Evolutionary conservation across 2,329 filamentous ascomycete species (phyloP), one percentile per base, ranked within the genome.

Genomic region (Uncinocarpus reesii): DNA sequence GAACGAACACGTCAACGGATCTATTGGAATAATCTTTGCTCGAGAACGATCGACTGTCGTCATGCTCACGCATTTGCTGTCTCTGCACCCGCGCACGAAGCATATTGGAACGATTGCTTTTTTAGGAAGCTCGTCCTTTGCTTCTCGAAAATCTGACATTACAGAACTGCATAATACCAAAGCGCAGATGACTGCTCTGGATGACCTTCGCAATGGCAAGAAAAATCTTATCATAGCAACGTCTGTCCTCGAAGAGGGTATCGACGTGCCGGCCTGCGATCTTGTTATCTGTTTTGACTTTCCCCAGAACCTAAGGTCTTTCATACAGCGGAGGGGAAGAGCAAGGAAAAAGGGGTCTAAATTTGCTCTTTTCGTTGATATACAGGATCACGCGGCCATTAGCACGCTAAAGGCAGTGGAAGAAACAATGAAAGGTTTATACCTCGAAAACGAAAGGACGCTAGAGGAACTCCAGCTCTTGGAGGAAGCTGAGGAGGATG

Each of bases 361-460:
- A 50, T 76, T 75, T 61, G 70, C 81, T 1, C 69, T 81, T 53
- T 60, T 74, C 11, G 61, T 71, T 0, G 56, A 51, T 13, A 57
- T 67, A 3, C 56, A 62, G 28, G 58, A 69, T 35, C 48, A 56
- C 21, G 54, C 62, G 2, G 54, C 58, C 37, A 54, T 71, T 1
- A 55, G 62, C 2, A 71, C 75, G 21, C 94, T 86, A 83, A 68
- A 78, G 21, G 58, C 62, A 0, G 70, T 92, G 13, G 90, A 95
- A 60, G 62, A 71, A 2, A 70, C 78, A n/a, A 88, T 95, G 82
- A 84, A 80, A 56, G 60, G 65, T 40, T 73, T 75, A 0, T 93
- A 86, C 57, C 74, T 81, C 52, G 75, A 85, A 37, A 79, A 87
- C 4, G 62, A 74, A 52, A 71, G 81, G 18, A 64, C 74, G 43